phyloP scores from a whole-genome alignment of 768 basidiomycete species.

The Suillus weaverae region DNA sequence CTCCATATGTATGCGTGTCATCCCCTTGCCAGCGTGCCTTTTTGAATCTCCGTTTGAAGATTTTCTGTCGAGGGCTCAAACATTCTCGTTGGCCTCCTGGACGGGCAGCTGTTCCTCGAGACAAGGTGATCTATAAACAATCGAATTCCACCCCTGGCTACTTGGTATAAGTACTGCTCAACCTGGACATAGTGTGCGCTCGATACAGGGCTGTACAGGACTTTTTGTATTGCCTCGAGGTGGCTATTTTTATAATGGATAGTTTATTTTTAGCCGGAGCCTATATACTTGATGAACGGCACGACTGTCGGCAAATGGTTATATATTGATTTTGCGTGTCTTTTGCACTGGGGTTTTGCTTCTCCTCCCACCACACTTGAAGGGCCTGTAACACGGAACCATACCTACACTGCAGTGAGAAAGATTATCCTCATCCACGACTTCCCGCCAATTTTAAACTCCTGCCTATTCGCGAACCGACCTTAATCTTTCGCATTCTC shows the following conservation, averaged over 20 bases:
- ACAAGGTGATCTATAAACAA: too few relatives aligned
- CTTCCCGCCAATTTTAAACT: slow-evolving; percentile 7
- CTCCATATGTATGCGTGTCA: too few relatives aligned
- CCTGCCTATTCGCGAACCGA: background rate
- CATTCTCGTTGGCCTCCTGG: too few relatives aligned
- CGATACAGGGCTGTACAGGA: background rate
- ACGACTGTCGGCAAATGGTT: background rate
- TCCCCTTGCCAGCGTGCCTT: too few relatives aligned
- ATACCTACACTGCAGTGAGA: background rate
- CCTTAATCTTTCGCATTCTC: background rate
- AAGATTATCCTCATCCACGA: background rate
- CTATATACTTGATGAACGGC: background rate
- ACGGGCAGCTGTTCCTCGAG: too few relatives aligned
- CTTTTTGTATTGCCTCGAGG: background rate
- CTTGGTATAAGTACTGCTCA: background rate
- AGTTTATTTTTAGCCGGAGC: background rate
- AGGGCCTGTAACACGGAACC: background rate
- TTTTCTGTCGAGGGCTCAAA: too few relatives aligned
- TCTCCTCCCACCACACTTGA: background rate
- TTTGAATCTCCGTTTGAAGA: too few relatives aligned
- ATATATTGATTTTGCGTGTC: slow-evolving; percentile 1
- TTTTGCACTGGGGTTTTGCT: background rate
- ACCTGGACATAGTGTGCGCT: background rate
- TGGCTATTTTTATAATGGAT: background rate
- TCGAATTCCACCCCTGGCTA: too few relatives aligned